Base-by-base conservation (phyloP, 306 rosid genomes). In the Alnus glutinosa region DNA sequence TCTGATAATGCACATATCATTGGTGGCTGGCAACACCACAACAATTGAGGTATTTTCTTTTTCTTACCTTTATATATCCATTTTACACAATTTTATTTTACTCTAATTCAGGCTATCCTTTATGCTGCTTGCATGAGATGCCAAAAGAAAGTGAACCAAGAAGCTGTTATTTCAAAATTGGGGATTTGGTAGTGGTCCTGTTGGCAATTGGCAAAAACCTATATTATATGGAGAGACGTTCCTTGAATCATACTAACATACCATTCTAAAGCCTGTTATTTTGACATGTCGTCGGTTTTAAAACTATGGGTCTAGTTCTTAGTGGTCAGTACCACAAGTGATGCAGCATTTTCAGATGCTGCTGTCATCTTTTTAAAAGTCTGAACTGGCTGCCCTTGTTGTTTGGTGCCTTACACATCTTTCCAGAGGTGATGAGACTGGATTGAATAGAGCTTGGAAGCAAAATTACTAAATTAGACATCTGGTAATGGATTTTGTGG, bases 1-100 rank as follows among this genome's bases (percentile, higher is more conserved):
- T 87, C 92, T 96, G 72, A 88, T 96, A 74, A 87, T 96, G 99
- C 99, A 96, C 83, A 87, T 93, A 76, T 93, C 98, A 5, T 82
- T 96, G 89, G 98, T 96, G 80, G 76, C 97, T 64, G 96, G 79
- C 64, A 96, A 96, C 82, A 96, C 98, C 36, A 96, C 96, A 50
- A 96, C 99, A 70, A 93, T 96, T 74, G 99, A 96, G 99, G 99
- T 96, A 86, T 75, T 16, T 1, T 70, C 64, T 69, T 63, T 50
- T 79, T 28, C 64, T 37, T 52, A 55, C 34, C 7, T 77, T 63
- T 68, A 2, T 36, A 18, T 14, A 7, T 34, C 52, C 12, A 36
- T 81, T 55, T 73, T 58, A 3, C 67, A 23, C 13, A 32, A 62
- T 42, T 9, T 58, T 59, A 74, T 75, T 59, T 42, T 46, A 36